Percentiles rank a stretch among this genome's conserved stretches.
Evolutionary conservation across 2,329 filamentous ascomycete species (phyloP).

Genomic region (Dothistroma septosporum): DNA sequence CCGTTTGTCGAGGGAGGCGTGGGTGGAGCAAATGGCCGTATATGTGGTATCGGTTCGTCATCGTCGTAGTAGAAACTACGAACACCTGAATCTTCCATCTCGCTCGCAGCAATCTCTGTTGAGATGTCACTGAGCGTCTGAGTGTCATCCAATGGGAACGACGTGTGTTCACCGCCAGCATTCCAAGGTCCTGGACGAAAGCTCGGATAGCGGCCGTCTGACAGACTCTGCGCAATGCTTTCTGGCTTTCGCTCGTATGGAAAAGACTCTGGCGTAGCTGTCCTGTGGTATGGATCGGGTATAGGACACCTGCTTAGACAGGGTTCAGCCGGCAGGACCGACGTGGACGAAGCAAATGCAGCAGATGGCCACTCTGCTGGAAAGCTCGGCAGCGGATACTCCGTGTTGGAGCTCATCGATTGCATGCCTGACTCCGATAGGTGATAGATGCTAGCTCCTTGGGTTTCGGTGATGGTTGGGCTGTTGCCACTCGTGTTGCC

Average conservation of each 20-base stretch:
- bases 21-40: conserved; percentile 15
- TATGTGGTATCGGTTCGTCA: conserved; percentile 14
- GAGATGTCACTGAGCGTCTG: conserved; percentile 55
- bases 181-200: conserved; percentile 18
- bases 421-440: conserved; percentile 23
- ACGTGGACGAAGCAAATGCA: conserved; percentile 13
- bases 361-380: background rate
- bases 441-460: conserved; percentile 35
- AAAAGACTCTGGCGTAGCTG: conserved; percentile 18
- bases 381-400: conserved; percentile 4
- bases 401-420: conserved; percentile 5
- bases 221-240: conserved; percentile 18
- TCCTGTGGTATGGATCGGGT: conserved; percentile 15
- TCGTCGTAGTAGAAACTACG: conserved; percentile 50
- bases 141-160: conserved; percentile 52
- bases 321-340: conserved; percentile 14
- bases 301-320: conserved; percentile 17
- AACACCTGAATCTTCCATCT: conserved; percentile 39
- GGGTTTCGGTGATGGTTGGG: conserved; percentile 29
- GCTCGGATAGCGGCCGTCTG: conserved; percentile 15
- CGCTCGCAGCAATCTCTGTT: conserved; percentile 49
- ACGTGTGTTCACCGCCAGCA: conserved; percentile 29
- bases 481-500: conserved; percentile 7
- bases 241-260: conserved; percentile 18
- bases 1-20: conserved; percentile 38